A percentile compares a stretch with the other conserved stretches of the same genome.
Conservation (phyloP, 805 yeast genomes). For the Candida tammaniensis region DNA sequence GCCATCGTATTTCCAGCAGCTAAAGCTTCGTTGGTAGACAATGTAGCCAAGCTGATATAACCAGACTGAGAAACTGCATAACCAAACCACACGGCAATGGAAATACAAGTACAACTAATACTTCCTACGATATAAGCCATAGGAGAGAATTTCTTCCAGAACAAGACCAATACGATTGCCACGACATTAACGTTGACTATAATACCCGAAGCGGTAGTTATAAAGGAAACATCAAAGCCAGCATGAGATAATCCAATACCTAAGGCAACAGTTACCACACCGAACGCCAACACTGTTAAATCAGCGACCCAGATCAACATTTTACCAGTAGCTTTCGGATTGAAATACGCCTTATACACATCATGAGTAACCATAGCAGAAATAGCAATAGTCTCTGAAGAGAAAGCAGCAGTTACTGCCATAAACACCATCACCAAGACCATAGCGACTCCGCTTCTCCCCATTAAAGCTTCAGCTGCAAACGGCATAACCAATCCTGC, state of each 20-base stretch:
- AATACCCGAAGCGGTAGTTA: conserved; percentile 25
- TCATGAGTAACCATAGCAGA: conserved; percentile 31
- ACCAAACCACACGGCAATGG: conserved; percentile 36
- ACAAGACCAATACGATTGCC: conserved; percentile 20
- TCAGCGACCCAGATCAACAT: conserved; percentile 21
- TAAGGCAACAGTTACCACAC: conserved; percentile 19
- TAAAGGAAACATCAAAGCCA: conserved; percentile 26
- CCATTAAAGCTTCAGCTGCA: conserved; percentile 22
- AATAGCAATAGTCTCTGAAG: conserved; percentile 41
- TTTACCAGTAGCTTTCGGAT: conserved; percentile 22
- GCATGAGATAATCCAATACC: conserved; percentile 22
- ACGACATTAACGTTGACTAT: conserved; percentile 21
- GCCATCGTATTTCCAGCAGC: conserved; percentile 16
- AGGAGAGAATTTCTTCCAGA: conserved; percentile 30
- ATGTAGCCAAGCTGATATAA: conserved; percentile 10
- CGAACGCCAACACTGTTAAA: conserved; percentile 20
- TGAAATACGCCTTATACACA: conserved; percentile 23
- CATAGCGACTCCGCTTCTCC: conserved; percentile 24
- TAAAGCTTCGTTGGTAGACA: conserved; percentile 15
- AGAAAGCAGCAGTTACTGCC: conserved; percentile 40
- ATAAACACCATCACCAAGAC: conserved; percentile 33
- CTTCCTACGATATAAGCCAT: conserved; percentile 39
- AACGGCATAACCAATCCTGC: conserved; percentile 22
- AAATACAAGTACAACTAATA: conserved; percentile 32
- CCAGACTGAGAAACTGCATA: conserved; percentile 13